Conservation (phyloP, 345 rosid species). For the Ceriops tagal region DNA sequence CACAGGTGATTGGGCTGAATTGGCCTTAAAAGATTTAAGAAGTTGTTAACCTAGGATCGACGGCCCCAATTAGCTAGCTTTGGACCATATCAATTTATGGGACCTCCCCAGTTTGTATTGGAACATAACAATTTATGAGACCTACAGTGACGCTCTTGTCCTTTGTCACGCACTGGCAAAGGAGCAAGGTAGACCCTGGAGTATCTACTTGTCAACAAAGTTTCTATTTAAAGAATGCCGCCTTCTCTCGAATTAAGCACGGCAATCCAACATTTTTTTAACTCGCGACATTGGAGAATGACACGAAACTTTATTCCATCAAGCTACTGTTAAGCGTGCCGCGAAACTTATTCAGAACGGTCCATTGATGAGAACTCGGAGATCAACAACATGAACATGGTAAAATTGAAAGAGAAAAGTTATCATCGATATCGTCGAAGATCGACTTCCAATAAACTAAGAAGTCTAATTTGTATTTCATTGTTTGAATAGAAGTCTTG, state of each 20-base stretch:
- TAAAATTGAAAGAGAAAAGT: no score
- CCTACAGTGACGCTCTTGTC: neutral
- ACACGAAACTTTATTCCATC: neutral
- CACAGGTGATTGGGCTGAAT: no score
- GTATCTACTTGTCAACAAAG: neutral
- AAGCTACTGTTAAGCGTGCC: neutral
- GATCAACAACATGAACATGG: neutral
- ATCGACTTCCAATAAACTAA: no score
- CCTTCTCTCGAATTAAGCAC: no score
- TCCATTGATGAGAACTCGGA: neutral
- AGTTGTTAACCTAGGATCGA: no score
- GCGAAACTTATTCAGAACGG: neutral
- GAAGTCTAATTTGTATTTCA: no score
- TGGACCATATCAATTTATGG: no score
- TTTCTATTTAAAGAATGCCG: neutral
- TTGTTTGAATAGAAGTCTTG: no score
- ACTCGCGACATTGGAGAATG: neutral
- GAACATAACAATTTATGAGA: constrained; percentile 6
- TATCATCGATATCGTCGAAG: no score
- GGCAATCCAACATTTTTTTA: neutral
- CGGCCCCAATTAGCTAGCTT: no score
- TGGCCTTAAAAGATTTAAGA: no score
- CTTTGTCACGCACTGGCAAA: neutral
- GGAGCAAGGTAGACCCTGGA: neutral
- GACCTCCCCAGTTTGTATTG: neutral